Evolutionary conservation across 2,329 filamentous ascomycete genomes (phyloP).

Genomic region (Colletotrichum spinosum): DNA sequence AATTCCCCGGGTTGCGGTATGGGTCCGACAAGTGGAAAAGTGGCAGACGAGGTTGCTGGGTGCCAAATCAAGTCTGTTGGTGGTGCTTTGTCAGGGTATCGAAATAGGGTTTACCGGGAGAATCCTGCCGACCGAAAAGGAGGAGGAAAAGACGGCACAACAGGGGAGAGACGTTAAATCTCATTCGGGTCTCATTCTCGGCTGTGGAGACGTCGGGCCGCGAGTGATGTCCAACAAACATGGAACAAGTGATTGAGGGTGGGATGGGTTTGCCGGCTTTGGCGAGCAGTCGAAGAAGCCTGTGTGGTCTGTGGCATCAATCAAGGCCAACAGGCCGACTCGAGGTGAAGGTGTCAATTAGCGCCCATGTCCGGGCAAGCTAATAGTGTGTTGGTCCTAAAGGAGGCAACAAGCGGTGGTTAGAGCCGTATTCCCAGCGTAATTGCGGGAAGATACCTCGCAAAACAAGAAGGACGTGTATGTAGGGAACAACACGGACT

Average conservation of each 20-base stretch:
- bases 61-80: conserved; percentile 12
- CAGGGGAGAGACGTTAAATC: conserved; percentile 15
- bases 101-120: conserved; percentile 34
- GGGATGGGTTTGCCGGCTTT: too few relatives aligned
- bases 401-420: conserved; percentile 16
- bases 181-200: conserved; percentile 19
- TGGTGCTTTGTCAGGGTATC: conserved; percentile 20
- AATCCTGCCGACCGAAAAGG: conserved; percentile 16
- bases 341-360: background rate
- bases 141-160: conserved; percentile 6
- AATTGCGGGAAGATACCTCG: background rate
- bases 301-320: too few relatives aligned
- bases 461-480: background rate
- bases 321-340: too few relatives aligned
- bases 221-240: conserved; percentile 13
- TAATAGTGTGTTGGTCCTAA: background rate
- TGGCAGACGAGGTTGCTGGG: conserved; percentile 5
- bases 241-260: background rate
- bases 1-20: conserved; percentile 7
- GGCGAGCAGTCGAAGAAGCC: background rate
- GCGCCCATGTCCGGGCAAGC: too few relatives aligned
- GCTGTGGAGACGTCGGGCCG: conserved; percentile 29
- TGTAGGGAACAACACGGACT: background rate
- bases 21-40: conserved; percentile 4
- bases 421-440: background rate